These are phyloP conservation scores for Dentipellis sp. DNA, from an alignment of 768 basidiomycete species.

Conservation along the genomic window DNA sequence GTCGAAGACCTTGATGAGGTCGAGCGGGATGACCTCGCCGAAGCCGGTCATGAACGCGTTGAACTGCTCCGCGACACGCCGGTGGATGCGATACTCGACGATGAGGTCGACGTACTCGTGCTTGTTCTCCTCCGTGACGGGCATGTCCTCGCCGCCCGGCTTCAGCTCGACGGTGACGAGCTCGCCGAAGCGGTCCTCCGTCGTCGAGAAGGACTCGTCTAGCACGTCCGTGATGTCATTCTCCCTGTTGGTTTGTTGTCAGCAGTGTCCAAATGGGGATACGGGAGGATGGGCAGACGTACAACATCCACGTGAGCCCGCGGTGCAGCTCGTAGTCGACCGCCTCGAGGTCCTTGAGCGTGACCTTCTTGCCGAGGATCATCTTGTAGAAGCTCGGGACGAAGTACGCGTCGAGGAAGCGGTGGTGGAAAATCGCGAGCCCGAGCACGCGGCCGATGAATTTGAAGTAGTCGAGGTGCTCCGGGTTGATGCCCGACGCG, in stretches of 20 bases:
- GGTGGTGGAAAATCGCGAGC: constrained; percentile 67
- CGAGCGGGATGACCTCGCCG: constrained; percentile 73
- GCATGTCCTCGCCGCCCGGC: constrained; percentile 46
- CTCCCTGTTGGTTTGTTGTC: constrained; percentile 31
- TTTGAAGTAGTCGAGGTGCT: constrained; percentile 74
- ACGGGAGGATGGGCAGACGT: constrained; percentile 20
- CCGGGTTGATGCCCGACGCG: constrained; percentile 65
- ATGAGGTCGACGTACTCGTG: constrained; percentile 70
- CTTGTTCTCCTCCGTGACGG: constrained; percentile 71
- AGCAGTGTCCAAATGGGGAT: not conserved
- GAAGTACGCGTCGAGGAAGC: constrained; percentile 75
- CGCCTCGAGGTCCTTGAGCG: constrained; percentile 56
- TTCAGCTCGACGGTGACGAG: constrained; percentile 57
- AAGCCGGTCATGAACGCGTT: constrained; percentile 81
- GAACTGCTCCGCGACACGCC: constrained; percentile 77
- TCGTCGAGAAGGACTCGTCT: constrained; percentile 63
- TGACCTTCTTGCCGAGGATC: constrained; percentile 53
- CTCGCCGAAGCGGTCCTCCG: constrained; percentile 72
- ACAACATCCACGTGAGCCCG: constrained; percentile 71
- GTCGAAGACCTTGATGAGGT: constrained; percentile 84
- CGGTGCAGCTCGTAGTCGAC: constrained; percentile 62
- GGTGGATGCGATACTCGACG: constrained; percentile 76
- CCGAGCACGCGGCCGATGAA: constrained; percentile 72
- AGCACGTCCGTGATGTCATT: constrained; percentile 70
- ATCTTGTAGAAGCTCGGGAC: constrained; percentile 77